A percentile compares a stretch with the other conserved stretches of the same genome.
Evolutionary conservation across 768 basidiomycete genomes (phyloP).

Genomic region (Neoboletus subvelutipes): DNA sequence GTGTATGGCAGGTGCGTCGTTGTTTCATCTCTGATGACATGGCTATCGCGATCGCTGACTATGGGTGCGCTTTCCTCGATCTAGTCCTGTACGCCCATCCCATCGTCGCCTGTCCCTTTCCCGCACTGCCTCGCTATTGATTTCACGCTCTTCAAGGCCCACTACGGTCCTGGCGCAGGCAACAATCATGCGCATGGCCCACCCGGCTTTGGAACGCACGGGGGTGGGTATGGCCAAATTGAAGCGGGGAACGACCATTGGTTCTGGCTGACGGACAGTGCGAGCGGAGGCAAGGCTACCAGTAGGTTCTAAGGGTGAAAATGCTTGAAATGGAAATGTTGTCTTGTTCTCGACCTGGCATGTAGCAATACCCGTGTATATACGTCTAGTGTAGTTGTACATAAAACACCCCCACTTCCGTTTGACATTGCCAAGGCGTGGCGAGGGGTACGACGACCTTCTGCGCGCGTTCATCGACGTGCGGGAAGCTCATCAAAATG

Average conservation of each 20-base stretch:
- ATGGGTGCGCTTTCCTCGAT: not conserved
- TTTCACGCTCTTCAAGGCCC: constrained; percentile 10
- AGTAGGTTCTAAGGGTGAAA: not conserved
- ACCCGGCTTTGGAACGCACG: constrained; percentile 15
- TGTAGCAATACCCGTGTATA: not conserved
- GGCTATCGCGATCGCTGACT: not conserved
- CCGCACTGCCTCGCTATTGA: constrained; percentile 11
- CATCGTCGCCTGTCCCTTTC: constrained; percentile 8
- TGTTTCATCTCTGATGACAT: not conserved
- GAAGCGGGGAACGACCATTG: constrained; percentile 21
- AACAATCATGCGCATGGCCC: constrained; percentile 15
- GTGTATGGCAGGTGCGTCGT: constrained; percentile 54
- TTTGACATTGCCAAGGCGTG: not conserved
- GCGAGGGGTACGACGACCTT: too few relatives aligned
- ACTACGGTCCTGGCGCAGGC: constrained; percentile 12
- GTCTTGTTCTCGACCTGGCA: not conserved
- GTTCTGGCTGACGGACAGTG: constrained; percentile 22
- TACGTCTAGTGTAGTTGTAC: not conserved
- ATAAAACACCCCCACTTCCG: not conserved
- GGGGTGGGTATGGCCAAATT: constrained; percentile 20
- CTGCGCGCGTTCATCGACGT: too few relatives aligned
- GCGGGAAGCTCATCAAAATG: too few relatives aligned
- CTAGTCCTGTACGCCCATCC: constrained; percentile 16
- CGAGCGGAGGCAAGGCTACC: constrained; percentile 6
- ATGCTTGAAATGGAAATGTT: not conserved